A percentile compares a stretch with the other conserved stretches of the same genome.
Conservation (phyloP, 768 basidiomycete species). For the Termitomyces heimii region DNA sequence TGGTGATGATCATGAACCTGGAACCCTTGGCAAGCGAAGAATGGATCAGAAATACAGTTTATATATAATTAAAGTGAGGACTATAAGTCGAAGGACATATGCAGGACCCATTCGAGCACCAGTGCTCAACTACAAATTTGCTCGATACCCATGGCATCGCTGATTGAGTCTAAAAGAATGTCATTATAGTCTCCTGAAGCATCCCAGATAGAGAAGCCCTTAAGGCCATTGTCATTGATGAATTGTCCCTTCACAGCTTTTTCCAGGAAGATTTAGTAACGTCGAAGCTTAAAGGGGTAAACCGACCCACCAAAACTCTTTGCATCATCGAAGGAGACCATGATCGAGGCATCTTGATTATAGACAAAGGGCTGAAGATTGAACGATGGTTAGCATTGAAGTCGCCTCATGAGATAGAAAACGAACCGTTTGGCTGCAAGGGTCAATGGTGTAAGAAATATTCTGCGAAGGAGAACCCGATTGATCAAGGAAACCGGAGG, state of each 20-base stretch:
- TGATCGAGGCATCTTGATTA: slow-evolving; percentile 39
- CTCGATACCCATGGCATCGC: slow-evolving; percentile 28
- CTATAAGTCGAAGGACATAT: background rate
- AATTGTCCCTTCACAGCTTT: slow-evolving; percentile 52
- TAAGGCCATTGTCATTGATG: slow-evolving; percentile 45
- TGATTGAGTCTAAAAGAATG: slow-evolving; percentile 53
- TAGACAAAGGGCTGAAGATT: slow-evolving; percentile 59
- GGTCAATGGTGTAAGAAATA: slow-evolving; percentile 53
- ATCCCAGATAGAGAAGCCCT: slow-evolving; percentile 67
- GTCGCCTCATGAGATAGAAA: background rate
- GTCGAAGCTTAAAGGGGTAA: background rate
- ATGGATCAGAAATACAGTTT: background rate
- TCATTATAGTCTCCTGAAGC: slow-evolving; percentile 54
- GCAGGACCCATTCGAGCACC: background rate
- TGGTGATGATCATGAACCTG: background rate
- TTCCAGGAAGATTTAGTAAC: slow-evolving; percentile 1
- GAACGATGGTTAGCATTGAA: background rate
- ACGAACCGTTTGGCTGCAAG: slow-evolving; percentile 70
- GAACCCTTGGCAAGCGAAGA: no score
- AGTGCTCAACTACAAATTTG: slow-evolving; percentile 9
- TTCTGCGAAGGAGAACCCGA: slow-evolving; percentile 40
- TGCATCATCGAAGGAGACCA: slow-evolving; percentile 68
- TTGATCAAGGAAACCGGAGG: slow-evolving; percentile 43
- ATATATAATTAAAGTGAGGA: background rate
- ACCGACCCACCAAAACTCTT: slow-evolving; percentile 41